Conservation (phyloP, 345 rosid genomes). For the Lagerstroemia speciosa region DNA sequence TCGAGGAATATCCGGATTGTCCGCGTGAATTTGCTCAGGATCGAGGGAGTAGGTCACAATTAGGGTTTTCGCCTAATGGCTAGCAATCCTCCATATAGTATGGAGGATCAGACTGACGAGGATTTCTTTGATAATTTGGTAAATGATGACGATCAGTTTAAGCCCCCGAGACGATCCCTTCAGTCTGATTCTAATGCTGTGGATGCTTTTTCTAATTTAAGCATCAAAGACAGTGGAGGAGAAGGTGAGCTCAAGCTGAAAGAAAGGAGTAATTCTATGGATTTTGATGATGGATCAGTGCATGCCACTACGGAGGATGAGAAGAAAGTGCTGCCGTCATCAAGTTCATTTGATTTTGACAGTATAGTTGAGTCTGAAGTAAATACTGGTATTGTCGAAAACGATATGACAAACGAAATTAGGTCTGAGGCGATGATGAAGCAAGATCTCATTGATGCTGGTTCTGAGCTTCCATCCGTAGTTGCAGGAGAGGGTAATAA, state of each 20-base stretch:
- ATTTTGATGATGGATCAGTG: conserved; percentile 9
- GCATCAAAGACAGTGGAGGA: conserved; percentile 26
- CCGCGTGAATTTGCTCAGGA: conserved; percentile 15
- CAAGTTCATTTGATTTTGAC: conserved; percentile 17
- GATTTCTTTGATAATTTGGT: conserved; percentile 95
- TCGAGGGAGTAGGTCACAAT: conserved; percentile 8
- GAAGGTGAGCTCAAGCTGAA: conserved; percentile 22
- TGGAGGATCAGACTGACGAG: conserved; percentile 98
- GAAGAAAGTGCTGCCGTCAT: conserved; percentile 13
- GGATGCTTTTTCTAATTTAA: conserved; percentile 53
- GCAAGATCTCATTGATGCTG: conserved; percentile 4
- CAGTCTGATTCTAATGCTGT: conserved; percentile 44
- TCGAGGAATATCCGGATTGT: conserved; percentile 5
- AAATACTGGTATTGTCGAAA: background rate
- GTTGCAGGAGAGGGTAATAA: conserved; percentile 9
- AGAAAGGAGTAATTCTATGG: conserved; percentile 14
- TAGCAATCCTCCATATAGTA: conserved; percentile 59
- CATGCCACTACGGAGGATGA: background rate
- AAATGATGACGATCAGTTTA: conserved; percentile 42
- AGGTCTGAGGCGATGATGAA: background rate
- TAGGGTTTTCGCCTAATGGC: conserved; percentile 46
- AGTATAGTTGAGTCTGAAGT: conserved; percentile 6
- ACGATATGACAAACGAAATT: conserved; percentile 3
- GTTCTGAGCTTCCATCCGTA: background rate
- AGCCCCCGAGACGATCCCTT: conserved; percentile 9